Evolutionary conservation across 2,329 filamentous ascomycete species (phyloP).

Genomic region (Mollisia scopiformis): DNA sequence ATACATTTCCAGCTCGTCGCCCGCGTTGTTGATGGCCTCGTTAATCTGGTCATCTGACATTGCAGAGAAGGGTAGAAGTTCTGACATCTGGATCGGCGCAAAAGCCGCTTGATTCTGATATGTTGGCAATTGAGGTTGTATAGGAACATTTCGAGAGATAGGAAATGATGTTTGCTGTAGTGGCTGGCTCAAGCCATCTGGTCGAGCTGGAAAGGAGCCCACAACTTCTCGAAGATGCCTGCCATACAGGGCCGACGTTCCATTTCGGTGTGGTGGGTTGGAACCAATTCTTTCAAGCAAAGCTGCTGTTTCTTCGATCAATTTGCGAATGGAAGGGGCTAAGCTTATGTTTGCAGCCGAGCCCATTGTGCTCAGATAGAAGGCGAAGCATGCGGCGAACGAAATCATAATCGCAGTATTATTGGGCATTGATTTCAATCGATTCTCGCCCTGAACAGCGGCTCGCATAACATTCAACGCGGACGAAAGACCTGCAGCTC

Average conservation of each 20-base stretch:
- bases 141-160: conserved; percentile 4
- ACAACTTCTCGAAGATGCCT: conserved; percentile 52
- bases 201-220: conserved; percentile 15
- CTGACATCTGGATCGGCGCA: conserved; percentile 28
- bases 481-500: conserved; percentile 70
- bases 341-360: conserved; percentile 57
- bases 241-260: conserved; percentile 64
- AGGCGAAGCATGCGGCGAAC: conserved; percentile 72
- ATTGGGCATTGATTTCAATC: conserved; percentile 76
- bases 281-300: conserved; percentile 71
- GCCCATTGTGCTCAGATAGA: conserved; percentile 64
- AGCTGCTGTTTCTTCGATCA: conserved; percentile 70
- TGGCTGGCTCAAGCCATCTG: background rate
- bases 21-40: conserved; percentile 66
- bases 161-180: conserved; percentile 15
- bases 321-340: conserved; percentile 62
- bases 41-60: conserved; percentile 73
- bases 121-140: background rate
- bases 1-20: conserved; percentile 54
- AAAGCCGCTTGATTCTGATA: conserved; percentile 11
- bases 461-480: conserved; percentile 76
- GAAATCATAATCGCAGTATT: conserved; percentile 82
- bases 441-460: conserved; percentile 71
- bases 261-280: conserved; percentile 67
- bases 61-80: conserved; percentile 63